Evolutionary conservation across 2,329 filamentous ascomycete genomes (phyloP), one percentile per base, ranked within the genome.

Genomic region (Magnaporthiopsis poae): DNA sequence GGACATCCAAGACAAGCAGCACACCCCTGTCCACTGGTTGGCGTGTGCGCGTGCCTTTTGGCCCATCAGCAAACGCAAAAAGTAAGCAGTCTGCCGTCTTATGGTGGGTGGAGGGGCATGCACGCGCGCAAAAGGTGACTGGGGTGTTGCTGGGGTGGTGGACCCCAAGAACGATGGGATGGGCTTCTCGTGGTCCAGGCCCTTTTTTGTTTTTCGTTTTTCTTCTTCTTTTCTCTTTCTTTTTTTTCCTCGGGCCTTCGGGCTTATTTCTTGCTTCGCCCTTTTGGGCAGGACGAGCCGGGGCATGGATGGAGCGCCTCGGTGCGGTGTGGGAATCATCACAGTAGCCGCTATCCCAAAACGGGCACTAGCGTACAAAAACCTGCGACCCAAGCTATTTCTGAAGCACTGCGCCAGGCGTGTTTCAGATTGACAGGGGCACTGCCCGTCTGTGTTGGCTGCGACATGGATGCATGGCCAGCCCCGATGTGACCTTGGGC

Each of bases 381-480:
- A 69, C 71, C 69, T 75, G 70, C 71, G 71, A 73, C 73, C 73
- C 71, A 73, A 76, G 74, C 70, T 75, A 73, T 74, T 74, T 79
- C 78, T 81, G 79, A 82, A 76, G 80, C 79, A 80, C 67, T 79
- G 79, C 79, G 73, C 78, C 80, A 81, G 79, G 77, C 77, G 74
- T 72, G 81, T 83, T 83, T 83, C 81, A 82, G 69, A 72, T 76
- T 78, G 73, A 76, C 73, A 75, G 75, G 74, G 74, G 68, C 68
- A 69, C 56, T 52, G 35, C 31, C 46, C 46, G 46, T 56, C 46
- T 56, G 46, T 56, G 46, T 56, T 56, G 46, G 46, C 46, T 56
- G 46, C 35, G 61, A 62, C 35, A 39, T 39, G 61, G 12, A 35
- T 35, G 31, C 31, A 31, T 36, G 31, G 61, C 61, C 39, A 39